Conservation (phyloP, 371 early-diverging fungal species). For the Mortierella sp. region DNA sequence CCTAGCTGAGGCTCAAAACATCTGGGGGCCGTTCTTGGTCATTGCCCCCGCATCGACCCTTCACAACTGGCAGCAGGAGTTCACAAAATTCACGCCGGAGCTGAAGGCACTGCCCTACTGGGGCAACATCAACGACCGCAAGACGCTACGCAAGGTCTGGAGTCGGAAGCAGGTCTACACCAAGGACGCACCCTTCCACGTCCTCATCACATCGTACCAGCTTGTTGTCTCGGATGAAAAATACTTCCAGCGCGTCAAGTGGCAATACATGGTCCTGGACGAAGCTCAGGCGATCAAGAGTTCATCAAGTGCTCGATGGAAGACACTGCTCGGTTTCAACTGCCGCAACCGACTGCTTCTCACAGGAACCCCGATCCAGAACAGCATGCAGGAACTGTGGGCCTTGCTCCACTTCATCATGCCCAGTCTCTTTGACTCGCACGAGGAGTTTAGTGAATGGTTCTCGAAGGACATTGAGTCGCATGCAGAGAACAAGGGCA, state of each 20-base stretch:
- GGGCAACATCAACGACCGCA: constrained; percentile 93
- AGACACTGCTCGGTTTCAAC: constrained; percentile 91
- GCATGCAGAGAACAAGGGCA: constrained; percentile 88
- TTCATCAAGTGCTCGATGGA: constrained; percentile 91
- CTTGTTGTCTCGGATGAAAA: constrained; percentile 89
- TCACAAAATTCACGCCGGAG: constrained; percentile 89
- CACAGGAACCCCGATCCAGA: constrained; percentile 98
- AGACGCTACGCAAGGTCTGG: constrained; percentile 88
- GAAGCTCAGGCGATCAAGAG: constrained; percentile 99
- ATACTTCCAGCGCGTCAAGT: constrained; percentile 90
- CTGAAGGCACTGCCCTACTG: constrained; percentile 93
- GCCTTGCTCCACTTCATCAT: constrained; percentile 98
- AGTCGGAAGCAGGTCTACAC: constrained; percentile 79
- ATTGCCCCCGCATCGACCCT: constrained; percentile 97
- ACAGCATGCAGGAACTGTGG: constrained; percentile 98
- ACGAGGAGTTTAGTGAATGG: constrained; percentile 96
- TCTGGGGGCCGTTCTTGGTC: constrained; percentile 97
- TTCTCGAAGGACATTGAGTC: constrained; percentile 95
- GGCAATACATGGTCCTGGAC: constrained; percentile 99
- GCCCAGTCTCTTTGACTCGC: constrained; percentile 97
- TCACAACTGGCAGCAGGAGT: constrained; percentile 98
- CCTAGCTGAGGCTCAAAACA: constrained; percentile 87
- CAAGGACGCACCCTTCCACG: constrained; percentile 91
- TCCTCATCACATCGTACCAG: constrained; percentile 96
- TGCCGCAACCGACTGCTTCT: constrained; percentile 93